Evolutionary conservation across 225 moss, liverwort and hornwort genomes (phyloP), one percentile per base, ranked within the genome.

Genomic region (Anthoceros angustus): DNA sequence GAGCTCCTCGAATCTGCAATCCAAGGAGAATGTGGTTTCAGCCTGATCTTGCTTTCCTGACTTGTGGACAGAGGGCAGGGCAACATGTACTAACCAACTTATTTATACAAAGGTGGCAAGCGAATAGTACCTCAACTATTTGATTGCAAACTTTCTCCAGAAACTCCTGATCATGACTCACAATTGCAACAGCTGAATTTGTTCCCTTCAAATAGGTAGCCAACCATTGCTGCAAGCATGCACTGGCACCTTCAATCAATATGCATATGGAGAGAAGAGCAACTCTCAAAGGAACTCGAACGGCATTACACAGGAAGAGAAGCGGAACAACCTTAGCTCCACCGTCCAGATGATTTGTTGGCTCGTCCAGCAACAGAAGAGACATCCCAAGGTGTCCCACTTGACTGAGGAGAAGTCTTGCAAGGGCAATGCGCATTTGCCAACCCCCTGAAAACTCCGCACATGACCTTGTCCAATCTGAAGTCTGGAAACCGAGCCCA

Each of bases 341-440:
- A 0, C 69, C 79, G 65, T 95, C 95, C 16, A 95, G 88, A 83
- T 95, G 95, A 66, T 95, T 95, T 24, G 95, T 95, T 21, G 95
- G 95, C 68, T 95, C 95, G 74, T 95, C 95, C 50, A 95, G 85
- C 70, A 95, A 68, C 42, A 95, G 78, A n/a, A 95, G 77, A 6
- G 95, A 95, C 64, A 77, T 85, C 46, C 88, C 86, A 75, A 83
- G 73, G 70, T 95, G 95, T 66, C 86, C 86, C 64, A 84, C 79
- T 48, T 95, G 91, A 71, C 88, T 91, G 67, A 95, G 70, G 77
- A 95, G 55, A 45, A 95, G 75, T 74, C 95, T 86, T 42, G 95
- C 95, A 38, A 95, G 71, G 24, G 95, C 95, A 72, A 95, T 95
- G 46, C 95, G 86, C 95, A 95, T 95, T 72, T 95, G 95, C 95